phyloP scores from a whole-genome alignment of 805 yeast genomes.

The Brettanomyces naardenensis region DNA sequence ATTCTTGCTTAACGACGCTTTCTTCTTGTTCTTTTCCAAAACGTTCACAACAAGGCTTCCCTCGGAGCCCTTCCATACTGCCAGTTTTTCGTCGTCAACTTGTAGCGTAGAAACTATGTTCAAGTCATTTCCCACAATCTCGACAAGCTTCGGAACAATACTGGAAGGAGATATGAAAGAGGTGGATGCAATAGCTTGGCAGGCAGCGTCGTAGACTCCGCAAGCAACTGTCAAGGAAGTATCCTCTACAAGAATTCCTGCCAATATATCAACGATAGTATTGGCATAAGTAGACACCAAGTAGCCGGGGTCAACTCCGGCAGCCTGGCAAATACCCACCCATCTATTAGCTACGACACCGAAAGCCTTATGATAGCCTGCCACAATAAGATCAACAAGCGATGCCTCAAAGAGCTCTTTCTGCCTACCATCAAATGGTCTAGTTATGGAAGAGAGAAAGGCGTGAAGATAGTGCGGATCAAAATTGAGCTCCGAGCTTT shows the following conservation, averaged over 20 bases:
- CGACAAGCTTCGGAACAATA: constrained; percentile 43
- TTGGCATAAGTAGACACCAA: constrained; percentile 30
- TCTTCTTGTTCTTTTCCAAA: constrained; percentile 34
- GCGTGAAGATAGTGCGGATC: constrained; percentile 23
- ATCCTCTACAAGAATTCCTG: constrained; percentile 6
- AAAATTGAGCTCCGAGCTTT: constrained; percentile 15
- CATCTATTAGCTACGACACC: constrained; percentile 45
- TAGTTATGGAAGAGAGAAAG: constrained; percentile 31
- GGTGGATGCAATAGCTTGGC: constrained; percentile 38
- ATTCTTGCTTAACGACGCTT: constrained; percentile 51
- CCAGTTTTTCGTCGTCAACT: constrained; percentile 42
- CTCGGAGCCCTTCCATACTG: constrained; percentile 62
- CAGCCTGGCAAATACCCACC: constrained; percentile 65
- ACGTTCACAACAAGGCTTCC: constrained; percentile 66
- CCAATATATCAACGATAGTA: constrained; percentile 19
- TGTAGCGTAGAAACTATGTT: constrained; percentile 24
- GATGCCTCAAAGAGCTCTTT: constrained; percentile 22
- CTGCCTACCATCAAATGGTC: constrained; percentile 15
- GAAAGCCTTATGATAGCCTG: constrained; percentile 36
- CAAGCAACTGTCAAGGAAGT: constrained; percentile 24
- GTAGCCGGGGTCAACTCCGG: constrained; percentile 56
- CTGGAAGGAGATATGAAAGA: constrained; percentile 54
- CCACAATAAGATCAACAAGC: constrained; percentile 32
- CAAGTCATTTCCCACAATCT: constrained; percentile 37
- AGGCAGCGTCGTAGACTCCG: constrained; percentile 44